phyloP scores from a whole-genome alignment of 495 filamentous ascomycete genomes.

The Glonium stellatum region DNA sequence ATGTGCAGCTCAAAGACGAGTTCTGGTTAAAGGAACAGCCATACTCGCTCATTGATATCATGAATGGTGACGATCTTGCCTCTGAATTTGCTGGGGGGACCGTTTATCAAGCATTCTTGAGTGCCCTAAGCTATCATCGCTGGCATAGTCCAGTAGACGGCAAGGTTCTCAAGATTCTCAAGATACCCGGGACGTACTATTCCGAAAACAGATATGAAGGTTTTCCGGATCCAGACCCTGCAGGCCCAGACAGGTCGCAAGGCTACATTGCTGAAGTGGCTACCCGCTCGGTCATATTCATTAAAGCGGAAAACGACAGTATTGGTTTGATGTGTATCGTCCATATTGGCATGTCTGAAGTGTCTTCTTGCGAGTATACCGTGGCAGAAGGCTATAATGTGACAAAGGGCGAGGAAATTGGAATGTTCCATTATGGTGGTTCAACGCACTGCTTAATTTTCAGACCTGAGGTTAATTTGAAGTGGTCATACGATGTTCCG shows the following conservation, averaged over 20 bases:
- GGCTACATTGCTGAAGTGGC: slow-evolving; percentile 53
- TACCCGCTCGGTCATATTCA: slow-evolving; percentile 59
- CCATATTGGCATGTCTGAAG: slow-evolving; percentile 64
- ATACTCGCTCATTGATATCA: slow-evolving; percentile 31
- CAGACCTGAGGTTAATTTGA: slow-evolving; percentile 27
- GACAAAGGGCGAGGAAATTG: slow-evolving; percentile 58
- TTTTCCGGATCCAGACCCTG: slow-evolving; percentile 36
- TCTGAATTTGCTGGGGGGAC: slow-evolving; percentile 30
- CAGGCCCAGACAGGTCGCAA: slow-evolving; percentile 38
- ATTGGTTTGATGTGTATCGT: slow-evolving; percentile 63
- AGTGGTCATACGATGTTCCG: slow-evolving; percentile 39
- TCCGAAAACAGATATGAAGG: slow-evolving; percentile 54
- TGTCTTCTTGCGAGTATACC: slow-evolving; percentile 60
- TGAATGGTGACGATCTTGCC: slow-evolving; percentile 23
- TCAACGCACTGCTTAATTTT: slow-evolving; percentile 60
- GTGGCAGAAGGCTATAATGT: slow-evolving; percentile 54
- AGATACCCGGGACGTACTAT: slow-evolving; percentile 57
- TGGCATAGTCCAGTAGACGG: slow-evolving; percentile 33
- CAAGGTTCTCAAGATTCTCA: slow-evolving; percentile 26
- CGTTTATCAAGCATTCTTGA: slow-evolving; percentile 34
- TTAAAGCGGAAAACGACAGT: slow-evolving; percentile 57
- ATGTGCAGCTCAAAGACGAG: slow-evolving; percentile 42
- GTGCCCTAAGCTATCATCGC: slow-evolving; percentile 32
- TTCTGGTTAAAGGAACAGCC: slow-evolving; percentile 68
- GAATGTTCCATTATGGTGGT: slow-evolving; percentile 72